Conservation (phyloP, 1,284 basidiomycete genomes). For the Sporisorium iseilematis-ciliati region DNA sequence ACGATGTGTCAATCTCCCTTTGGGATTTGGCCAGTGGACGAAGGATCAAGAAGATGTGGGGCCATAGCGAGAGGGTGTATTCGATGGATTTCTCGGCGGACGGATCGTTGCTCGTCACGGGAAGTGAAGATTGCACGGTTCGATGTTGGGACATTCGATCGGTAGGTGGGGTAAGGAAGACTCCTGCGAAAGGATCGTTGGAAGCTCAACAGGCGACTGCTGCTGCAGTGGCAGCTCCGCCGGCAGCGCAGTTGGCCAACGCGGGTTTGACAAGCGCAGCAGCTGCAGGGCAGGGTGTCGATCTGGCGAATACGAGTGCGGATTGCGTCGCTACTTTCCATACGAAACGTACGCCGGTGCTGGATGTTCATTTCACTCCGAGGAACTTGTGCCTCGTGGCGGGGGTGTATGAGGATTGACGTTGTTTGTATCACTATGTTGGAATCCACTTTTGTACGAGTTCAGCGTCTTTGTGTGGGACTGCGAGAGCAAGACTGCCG, state of each 20-base stretch:
- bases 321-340: constrained; percentile 91
- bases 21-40: constrained; percentile 96
- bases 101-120: constrained; percentile 87
- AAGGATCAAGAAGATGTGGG: constrained; percentile 95
- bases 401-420: constrained; percentile 72
- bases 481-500: too few relatives aligned
- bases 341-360: constrained; percentile 93
- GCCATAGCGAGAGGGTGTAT: constrained; percentile 88
- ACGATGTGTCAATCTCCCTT: constrained; percentile 90
- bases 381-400: constrained; percentile 92
- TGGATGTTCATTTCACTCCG: constrained; percentile 91
- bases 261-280: constrained; percentile 16
- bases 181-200: constrained; percentile 22
- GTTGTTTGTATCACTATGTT: too few relatives aligned
- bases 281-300: constrained; percentile 16
- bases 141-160: constrained; percentile 94
- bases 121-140: constrained; percentile 91
- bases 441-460: neutral
- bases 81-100: constrained; percentile 92
- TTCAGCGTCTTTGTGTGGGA: neutral
- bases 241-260: constrained; percentile 8
- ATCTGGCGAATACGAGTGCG: constrained; percentile 65
- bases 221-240: constrained; percentile 2
- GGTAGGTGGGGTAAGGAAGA: constrained; percentile 73
- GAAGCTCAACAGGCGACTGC: constrained; percentile 33